Conservation (phyloP, 2,329 filamentous ascomycete species). For the Trichoderma asperellum region DNA sequence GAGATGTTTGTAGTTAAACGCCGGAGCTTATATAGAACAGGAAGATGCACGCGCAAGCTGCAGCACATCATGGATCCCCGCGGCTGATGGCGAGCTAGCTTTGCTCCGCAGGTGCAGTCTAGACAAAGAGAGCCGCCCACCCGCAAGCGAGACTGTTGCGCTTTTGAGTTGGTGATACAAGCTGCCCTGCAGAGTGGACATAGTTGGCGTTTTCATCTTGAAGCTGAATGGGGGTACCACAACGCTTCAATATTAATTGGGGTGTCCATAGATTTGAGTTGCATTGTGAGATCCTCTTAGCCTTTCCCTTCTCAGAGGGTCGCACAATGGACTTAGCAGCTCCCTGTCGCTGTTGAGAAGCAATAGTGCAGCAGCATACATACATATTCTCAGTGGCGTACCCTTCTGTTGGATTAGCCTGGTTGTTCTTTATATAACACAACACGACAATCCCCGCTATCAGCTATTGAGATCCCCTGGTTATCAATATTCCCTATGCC, state of each 20-base stretch:
- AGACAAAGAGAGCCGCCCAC: constrained; percentile 5
- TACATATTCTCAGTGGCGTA: background rate
- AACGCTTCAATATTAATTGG: background rate
- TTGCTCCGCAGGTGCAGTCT: background rate
- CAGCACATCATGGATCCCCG: background rate
- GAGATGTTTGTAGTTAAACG: background rate
- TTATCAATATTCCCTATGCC: background rate
- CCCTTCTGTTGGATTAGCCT: background rate
- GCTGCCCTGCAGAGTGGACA: background rate
- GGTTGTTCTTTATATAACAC: background rate
- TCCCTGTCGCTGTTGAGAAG: background rate
- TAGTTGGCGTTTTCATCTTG: background rate
- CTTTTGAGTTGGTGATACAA: background rate
- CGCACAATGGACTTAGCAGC: background rate
- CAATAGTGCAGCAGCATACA: background rate
- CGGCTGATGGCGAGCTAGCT: background rate
- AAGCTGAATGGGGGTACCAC: background rate
- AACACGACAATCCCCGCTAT: background rate
- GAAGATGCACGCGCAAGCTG: background rate
- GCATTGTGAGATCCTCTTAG: background rate
- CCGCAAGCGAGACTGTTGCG: background rate
- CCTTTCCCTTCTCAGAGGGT: background rate
- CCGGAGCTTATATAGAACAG: background rate
- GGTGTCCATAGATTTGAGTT: background rate
- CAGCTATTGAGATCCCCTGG: background rate